Base-by-base conservation (phyloP, 805 yeast genomes). In the Kodamaea laetipori region DNA sequence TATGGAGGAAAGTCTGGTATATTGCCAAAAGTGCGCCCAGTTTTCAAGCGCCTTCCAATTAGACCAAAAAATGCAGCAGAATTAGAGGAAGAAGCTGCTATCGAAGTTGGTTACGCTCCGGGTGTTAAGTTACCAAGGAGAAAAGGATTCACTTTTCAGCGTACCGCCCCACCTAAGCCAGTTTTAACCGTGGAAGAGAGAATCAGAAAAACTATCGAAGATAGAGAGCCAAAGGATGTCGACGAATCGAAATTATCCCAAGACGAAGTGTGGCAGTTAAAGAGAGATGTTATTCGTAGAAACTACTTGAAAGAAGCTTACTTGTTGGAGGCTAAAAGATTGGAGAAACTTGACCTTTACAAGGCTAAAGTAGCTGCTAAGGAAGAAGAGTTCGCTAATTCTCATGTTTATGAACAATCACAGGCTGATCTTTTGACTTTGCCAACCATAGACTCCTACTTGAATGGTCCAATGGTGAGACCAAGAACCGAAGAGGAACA, bases 1-100 rank as follows among this genome's bases (percentile, higher is more conserved):
- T 71, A 65, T 56, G 81, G 81, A 23, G 81, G 81, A 11, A 84
- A 85, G 64, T 83, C 92, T 38, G 97, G 97, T 60, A 73, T 87
- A 39, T 73, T 90, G 51, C 97, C 97, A 37, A 72, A 68, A 43
- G 82, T 87, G 7, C 82, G 96, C 55, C 79, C 82, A 30, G 81
- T 88, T 23, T 80, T 90, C 66, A 86, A 82, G 55, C 48, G 60
- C 13, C 77, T 78, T 43, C 87, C 90, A 4, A 71, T 74, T 37
- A 74, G 76, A 50, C 82, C 80, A 23, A 58, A 70, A 47, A 74
- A 74, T 48, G 76, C 52, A 10, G 55, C 69, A 24, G 74, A 71
- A 44, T 33, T 49, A 44, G 74, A 70, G 12, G 71, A 74, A 30
- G 76, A 74, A 41, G 49, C 64, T 25, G 65, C 74, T 26, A 76